Percentiles rank a stretch among this genome's conserved stretches.
Evolutionary conservation across 805 yeast species (phyloP).

Genomic region (Groenewaldozyma salmanticensis): DNA sequence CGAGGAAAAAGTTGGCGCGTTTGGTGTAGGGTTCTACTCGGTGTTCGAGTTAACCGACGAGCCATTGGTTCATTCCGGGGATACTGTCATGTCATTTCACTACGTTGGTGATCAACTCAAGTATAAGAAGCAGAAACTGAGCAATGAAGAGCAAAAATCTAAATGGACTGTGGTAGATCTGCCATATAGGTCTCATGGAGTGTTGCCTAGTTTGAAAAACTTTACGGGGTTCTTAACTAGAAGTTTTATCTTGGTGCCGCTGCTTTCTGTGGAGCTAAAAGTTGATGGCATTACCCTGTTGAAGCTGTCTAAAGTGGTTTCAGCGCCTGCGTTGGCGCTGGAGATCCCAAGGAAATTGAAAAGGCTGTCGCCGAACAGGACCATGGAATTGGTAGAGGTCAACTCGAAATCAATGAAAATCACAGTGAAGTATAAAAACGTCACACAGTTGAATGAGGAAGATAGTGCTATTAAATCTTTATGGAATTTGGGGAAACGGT

Average conservation of each 20-base stretch:
- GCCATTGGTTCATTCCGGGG: conserved; percentile 50
- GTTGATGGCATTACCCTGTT: conserved; percentile 23
- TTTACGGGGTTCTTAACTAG: conserved; percentile 32
- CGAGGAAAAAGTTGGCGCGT: conserved; percentile 34
- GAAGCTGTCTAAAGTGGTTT: conserved; percentile 19
- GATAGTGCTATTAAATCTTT: conserved; percentile 15
- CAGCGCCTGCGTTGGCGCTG: conserved; percentile 16
- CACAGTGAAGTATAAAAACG: conserved; percentile 26
- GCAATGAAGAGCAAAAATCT: conserved; percentile 8
- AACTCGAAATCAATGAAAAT: conserved; percentile 22
- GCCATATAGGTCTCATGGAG: conserved; percentile 24
- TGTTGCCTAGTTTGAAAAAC: conserved; percentile 25
- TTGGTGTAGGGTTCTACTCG: conserved; percentile 49
- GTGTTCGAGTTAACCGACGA: conserved; percentile 77
- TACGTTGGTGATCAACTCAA: conserved; percentile 31
- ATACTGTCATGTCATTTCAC: conserved; percentile 27
- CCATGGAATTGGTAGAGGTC: conserved; percentile 19
- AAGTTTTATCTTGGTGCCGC: conserved; percentile 28
- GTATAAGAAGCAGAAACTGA: conserved; percentile 21
- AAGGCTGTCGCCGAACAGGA: conserved; percentile 19
- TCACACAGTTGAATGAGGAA: conserved; percentile 25
- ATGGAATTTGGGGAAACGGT: conserved; percentile 23
- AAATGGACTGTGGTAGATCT: conserved; percentile 31
- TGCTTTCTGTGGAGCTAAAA: conserved; percentile 21
- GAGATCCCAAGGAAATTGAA: conserved; percentile 19